Base-by-base conservation (phyloP, 2,329 filamentous ascomycete genomes). In the Metarhizium robertsii region DNA sequence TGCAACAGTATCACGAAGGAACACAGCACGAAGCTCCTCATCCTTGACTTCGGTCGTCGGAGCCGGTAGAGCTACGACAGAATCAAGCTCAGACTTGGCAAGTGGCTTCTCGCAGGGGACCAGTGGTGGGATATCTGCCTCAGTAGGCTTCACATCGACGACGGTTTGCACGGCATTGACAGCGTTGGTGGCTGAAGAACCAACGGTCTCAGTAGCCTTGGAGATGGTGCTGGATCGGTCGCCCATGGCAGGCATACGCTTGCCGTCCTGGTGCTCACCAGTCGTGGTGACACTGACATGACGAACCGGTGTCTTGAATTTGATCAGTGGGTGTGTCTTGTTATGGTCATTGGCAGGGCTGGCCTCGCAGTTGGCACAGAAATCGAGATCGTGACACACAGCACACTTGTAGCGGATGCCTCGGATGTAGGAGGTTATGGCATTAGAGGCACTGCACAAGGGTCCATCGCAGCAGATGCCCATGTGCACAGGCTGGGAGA, bases 391-490 rank as follows among this genome's bases (percentile, higher is more conserved):
- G 66, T 95, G 80, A 77, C 94, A 99, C 55, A 99, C 87, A 53
- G 92, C 90, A 68, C 94, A 99, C 83, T 99, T 99, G 81, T 94
- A 99, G 60, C 94, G 89, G 58, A 87, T 81, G 53, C 94, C 95
- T 54, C 80, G 79, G 65, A 99, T 96, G 73, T 91, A 96, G 40
- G 75, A 82, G 78, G 66, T 76, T 67, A 68, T 78, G 62, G 64
- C 78, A 63, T 71, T 77, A 18, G 59, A 76, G 64, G 75, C 73
- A 57, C 80, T 80, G 80, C 94, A 99, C 47, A 96, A 79, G 29
- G 92, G 92, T 1, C 94, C 94, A 69, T 99, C 94, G 67, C 94
- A 99, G 79, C 88, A 95, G 67, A 97, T 92, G 56, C 92, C 92
- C 60, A 79, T 78, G 68, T 99, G 94, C 45, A 83, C 78, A 56